A percentile compares a stretch with the other conserved stretches of the same genome.
phyloP scores from a whole-genome alignment of 139 green algal species.

The Chlamydomonas sp. region DNA sequence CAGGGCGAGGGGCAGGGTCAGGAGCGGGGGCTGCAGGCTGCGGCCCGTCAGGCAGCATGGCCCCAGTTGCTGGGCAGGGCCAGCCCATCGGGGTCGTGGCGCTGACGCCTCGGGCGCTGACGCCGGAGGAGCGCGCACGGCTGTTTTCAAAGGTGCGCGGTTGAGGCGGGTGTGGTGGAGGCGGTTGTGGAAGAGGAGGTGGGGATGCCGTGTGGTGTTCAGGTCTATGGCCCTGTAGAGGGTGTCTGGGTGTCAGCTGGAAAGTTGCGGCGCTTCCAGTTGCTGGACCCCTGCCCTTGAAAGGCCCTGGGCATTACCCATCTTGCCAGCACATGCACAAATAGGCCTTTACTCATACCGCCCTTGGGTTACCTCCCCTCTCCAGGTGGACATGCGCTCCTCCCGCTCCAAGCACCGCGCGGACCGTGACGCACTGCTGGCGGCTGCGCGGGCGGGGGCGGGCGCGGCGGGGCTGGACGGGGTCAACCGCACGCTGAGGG shows the following conservation, averaged over 20 bases:
- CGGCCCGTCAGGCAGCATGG: not conserved
- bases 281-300: too few species aligned
- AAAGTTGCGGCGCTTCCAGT: too few species aligned
- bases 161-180: not conserved
- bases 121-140: constrained; percentile 23
- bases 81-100: not conserved
- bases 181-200: not conserved
- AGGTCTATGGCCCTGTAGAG: too few species aligned
- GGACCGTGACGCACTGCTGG: constrained; percentile 21
- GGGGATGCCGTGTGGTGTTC: not conserved
- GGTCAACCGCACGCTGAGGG: not conserved
- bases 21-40: not conserved
- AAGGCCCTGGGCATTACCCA: not conserved
- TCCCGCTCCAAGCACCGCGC: constrained; percentile 19
- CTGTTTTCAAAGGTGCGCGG: constrained; percentile 13
- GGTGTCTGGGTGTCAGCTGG: too few species aligned
- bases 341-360: not conserved
- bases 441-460: not conserved
- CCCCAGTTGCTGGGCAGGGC: not conserved
- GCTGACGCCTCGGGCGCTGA: constrained; percentile 7
- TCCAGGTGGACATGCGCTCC: constrained; percentile 17
- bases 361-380: not conserved
- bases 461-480: not conserved
- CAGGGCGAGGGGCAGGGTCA: not conserved
- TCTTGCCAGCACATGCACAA: not conserved